phyloP scores from a whole-genome alignment of 768 basidiomycete species.

The Suillus alpinus region DNA sequence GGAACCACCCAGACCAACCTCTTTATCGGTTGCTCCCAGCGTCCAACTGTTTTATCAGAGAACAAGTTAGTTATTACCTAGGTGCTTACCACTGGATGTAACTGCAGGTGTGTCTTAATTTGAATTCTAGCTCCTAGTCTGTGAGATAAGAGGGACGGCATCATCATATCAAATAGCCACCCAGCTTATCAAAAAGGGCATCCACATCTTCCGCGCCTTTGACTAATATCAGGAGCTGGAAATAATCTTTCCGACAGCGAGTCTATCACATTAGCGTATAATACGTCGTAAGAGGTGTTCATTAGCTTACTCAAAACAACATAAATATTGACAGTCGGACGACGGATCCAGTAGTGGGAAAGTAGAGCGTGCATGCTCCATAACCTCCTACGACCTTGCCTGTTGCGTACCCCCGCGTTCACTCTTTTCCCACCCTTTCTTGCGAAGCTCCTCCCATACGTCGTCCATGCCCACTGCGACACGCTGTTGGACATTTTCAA shows the following conservation, averaged over 20 bases:
- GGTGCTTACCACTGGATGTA: not conserved
- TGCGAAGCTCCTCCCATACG: conserved; percentile 49
- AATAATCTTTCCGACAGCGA: not conserved
- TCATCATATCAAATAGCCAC: not conserved
- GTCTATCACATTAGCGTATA: not conserved
- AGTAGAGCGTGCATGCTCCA: not conserved
- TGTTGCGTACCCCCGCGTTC: not conserved
- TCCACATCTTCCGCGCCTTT: not conserved
- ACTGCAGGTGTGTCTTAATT: not conserved
- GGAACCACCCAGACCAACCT: not conserved
- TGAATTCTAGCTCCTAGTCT: not conserved
- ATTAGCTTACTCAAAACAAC: not conserved
- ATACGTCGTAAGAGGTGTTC: not conserved
- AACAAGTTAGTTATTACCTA: not conserved
- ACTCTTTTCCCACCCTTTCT: conserved; percentile 25
- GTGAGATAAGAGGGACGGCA: not conserved
- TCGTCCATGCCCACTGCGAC: conserved; percentile 69
- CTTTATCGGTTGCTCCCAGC: not conserved
- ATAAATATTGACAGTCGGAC: not conserved
- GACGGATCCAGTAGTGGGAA: not conserved
- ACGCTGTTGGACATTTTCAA: conserved; percentile 72
- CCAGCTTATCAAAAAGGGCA: not conserved
- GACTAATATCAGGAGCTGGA: not conserved
- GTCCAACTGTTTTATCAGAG: not conserved
- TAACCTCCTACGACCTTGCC: not conserved